Conservation (phyloP, 106 monocot species). For the Cymbidium sinense region DNA sequence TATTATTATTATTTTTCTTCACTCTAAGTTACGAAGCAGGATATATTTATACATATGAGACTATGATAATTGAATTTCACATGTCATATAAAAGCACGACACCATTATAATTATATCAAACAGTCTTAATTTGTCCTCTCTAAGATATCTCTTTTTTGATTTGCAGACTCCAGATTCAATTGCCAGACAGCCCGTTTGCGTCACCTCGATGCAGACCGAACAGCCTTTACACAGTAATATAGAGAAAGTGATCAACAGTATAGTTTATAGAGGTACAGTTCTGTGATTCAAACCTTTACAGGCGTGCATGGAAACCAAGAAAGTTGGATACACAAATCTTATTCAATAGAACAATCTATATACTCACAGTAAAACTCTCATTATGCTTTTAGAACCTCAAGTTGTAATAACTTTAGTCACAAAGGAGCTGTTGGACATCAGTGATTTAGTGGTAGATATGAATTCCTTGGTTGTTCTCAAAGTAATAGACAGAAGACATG, state of each 20-base stretch:
- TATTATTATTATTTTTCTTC: no score
- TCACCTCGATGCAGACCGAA: background rate
- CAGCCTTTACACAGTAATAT: background rate
- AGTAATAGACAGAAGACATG: background rate
- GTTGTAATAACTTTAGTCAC: background rate
- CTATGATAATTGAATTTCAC: no score
- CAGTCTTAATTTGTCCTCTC: background rate
- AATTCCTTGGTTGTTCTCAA: background rate
- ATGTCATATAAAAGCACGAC: background rate
- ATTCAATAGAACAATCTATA: background rate
- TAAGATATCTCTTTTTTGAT: background rate
- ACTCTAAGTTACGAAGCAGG: no score
- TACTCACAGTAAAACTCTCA: background rate
- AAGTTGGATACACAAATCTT: background rate
- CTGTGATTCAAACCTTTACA: background rate
- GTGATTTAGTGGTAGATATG: background rate
- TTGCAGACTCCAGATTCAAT: conserved; percentile 9
- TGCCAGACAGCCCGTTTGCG: conserved; percentile 7
- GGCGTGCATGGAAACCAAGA: background rate
- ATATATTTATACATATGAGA: no score
- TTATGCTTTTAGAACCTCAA: background rate
- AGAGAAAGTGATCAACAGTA: background rate
- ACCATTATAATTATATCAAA: background rate
- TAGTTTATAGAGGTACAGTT: conserved; percentile 8
- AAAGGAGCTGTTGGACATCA: background rate